Percentiles rank a stretch among this genome's conserved stretches.
phyloP scores from a whole-genome alignment of 163 green algal genomes.

The Prototheca stagnorum region DNA sequence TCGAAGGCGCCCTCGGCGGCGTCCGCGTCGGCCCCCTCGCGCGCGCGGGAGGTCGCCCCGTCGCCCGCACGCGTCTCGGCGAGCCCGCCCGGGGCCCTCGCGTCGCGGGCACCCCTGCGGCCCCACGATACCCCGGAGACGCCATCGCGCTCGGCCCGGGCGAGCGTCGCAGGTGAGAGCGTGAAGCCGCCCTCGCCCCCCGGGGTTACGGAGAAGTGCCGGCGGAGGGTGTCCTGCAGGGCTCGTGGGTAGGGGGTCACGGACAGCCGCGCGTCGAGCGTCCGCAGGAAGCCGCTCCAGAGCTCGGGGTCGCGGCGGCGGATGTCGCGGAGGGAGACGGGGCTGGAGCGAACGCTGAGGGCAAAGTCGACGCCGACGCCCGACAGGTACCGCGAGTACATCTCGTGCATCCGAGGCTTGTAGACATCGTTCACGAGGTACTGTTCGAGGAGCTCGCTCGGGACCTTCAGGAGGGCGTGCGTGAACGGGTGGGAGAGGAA shows the following conservation, averaged over 20 bases:
- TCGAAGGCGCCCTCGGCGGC: neutral
- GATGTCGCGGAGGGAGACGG: neutral
- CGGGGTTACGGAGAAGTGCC: slow-evolving; percentile 13
- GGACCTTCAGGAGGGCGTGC: slow-evolving; percentile 2
- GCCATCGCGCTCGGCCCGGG: slow-evolving; percentile 3
- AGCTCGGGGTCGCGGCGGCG: slow-evolving; percentile 12
- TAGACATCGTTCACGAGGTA: slow-evolving; percentile 31
- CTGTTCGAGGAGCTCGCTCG: slow-evolving; percentile 1
- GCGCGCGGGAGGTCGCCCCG: too few relatives aligned
- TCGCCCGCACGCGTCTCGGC: too few relatives aligned
- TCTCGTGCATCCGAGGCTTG: slow-evolving; percentile 41
- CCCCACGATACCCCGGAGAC: slow-evolving; percentile 19
- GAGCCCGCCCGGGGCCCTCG: too few relatives aligned
- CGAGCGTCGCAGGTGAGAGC: slow-evolving; percentile 8
- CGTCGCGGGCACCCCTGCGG: slow-evolving; percentile 3
- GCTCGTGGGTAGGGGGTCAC: slow-evolving; percentile 9
- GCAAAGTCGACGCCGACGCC: neutral
- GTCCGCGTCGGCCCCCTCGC: too few relatives aligned
- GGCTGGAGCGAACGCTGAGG: neutral
- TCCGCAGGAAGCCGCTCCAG: slow-evolving; percentile 10
- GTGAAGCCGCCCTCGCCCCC: slow-evolving; percentile 4
- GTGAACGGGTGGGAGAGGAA: slow-evolving; percentile 7
- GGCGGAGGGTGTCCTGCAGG: slow-evolving; percentile 9
- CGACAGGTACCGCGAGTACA: neutral
- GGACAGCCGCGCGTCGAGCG: slow-evolving; percentile 1